Evolutionary conservation across 164 flowering plant species (phyloP).

Genomic region (Piper longum): DNA sequence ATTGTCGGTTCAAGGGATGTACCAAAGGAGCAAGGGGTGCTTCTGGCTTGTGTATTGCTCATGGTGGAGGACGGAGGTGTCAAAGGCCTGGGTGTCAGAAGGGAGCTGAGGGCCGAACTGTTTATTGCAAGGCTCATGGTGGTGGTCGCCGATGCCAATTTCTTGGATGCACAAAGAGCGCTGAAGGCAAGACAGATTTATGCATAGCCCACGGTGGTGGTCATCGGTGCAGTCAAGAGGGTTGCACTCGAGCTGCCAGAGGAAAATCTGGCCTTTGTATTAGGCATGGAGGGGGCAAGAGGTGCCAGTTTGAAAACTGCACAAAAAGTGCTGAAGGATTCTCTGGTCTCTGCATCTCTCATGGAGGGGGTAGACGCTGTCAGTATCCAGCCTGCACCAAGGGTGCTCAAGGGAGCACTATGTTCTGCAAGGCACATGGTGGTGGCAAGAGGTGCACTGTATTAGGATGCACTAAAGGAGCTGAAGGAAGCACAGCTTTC

Average conservation of each 20-base stretch:
- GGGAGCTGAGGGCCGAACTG: conserved; percentile 95
- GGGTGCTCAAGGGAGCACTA: conserved; percentile 96
- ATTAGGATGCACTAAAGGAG: conserved; percentile 80
- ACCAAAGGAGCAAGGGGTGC: conserved; percentile 96
- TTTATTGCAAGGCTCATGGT: conserved; percentile 92
- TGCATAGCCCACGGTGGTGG: conserved; percentile 99
- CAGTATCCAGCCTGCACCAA: conserved; percentile 53
- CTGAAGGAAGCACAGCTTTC: conserved; percentile 85
- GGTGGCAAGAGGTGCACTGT: conserved; percentile 80
- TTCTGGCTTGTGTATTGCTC: conserved; percentile 87
- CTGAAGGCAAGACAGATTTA: conserved; percentile 88
- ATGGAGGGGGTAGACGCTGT: conserved; percentile 93
- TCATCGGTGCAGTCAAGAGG: conserved; percentile 67
- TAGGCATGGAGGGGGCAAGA: conserved; percentile 95
- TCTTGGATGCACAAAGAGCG: conserved; percentile 91
- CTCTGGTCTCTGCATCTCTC: conserved; percentile 92
- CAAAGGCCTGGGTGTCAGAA: conserved; percentile 71
- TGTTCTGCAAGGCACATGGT: conserved; percentile 91
- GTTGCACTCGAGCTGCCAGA: conserved; percentile 76
- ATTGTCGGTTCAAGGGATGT: conserved; percentile 77
- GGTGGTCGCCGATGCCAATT: conserved; percentile 87
- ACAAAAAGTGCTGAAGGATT: conserved; percentile 89
- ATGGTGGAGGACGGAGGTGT: conserved; percentile 93
- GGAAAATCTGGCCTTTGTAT: conserved; percentile 89
- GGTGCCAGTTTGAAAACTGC: conserved; percentile 76